Conservation (phyloP, 1,284 basidiomycete species). For the Moniliella sp. region DNA sequence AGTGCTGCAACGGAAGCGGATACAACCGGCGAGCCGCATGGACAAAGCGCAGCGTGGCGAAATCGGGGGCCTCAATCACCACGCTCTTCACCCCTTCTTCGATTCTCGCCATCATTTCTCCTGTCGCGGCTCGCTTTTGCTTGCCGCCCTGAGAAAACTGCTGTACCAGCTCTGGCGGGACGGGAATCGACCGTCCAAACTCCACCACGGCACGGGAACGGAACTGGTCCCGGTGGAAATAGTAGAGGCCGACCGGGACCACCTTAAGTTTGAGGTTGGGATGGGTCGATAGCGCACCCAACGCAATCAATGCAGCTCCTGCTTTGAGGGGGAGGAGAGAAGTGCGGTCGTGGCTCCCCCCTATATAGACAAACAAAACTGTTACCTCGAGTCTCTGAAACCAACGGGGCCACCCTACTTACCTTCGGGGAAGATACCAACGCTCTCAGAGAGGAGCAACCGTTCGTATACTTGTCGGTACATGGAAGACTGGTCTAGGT, state of each 20-base stretch:
- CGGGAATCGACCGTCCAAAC: constrained; percentile 74
- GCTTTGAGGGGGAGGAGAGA: constrained; percentile 32
- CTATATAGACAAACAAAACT: constrained; percentile 4
- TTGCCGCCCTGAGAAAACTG: constrained; percentile 75
- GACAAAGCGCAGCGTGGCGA: constrained; percentile 92
- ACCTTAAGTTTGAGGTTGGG: constrained; percentile 24
- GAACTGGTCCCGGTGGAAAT: constrained; percentile 34
- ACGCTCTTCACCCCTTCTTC: constrained; percentile 94
- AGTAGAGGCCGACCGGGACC: constrained; percentile 31
- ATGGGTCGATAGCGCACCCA: constrained; percentile 32
- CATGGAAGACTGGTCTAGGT: constrained; percentile 75
- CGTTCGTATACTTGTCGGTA: constrained; percentile 78
- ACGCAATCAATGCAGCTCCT: constrained; percentile 33
- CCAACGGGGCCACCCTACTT: neutral
- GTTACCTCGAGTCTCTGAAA: neutral
- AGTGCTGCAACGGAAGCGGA: constrained; percentile 79
- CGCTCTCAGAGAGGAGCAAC: constrained; percentile 64
- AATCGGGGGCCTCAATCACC: constrained; percentile 84
- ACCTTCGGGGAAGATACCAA: constrained; percentile 84
- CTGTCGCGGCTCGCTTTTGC: constrained; percentile 72
- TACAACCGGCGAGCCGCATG: constrained; percentile 87
- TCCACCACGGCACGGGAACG: constrained; percentile 53
- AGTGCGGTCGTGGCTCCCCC: constrained; percentile 31
- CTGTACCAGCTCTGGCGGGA: constrained; percentile 60
- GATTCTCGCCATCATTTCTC: constrained; percentile 69